phyloP scores from a whole-genome alignment of 768 basidiomycete species.

The Lyophyllum atratum region DNA sequence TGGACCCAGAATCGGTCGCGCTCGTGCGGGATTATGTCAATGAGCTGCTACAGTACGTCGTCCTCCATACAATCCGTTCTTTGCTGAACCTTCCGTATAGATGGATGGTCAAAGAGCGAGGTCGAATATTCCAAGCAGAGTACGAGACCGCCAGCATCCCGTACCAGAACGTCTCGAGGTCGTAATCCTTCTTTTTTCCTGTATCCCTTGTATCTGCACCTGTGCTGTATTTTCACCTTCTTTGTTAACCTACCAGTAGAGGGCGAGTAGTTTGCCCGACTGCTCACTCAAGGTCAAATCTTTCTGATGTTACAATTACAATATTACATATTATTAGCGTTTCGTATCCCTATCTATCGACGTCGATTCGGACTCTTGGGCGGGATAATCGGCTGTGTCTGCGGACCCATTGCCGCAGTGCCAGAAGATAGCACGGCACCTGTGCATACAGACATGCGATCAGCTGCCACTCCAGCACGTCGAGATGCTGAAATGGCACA shows the following conservation, averaged over 20 bases:
- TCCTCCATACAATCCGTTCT: background rate
- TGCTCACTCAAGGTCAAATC: background rate
- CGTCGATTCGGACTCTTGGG: background rate
- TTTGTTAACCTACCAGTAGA: background rate
- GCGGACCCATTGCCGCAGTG: background rate
- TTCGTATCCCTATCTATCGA: background rate
- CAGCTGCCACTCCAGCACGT: background rate
- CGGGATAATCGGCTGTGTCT: background rate
- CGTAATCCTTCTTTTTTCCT: slow-evolving; percentile 40
- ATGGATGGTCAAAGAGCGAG: slow-evolving; percentile 78
- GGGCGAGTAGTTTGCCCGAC: too few relatives aligned
- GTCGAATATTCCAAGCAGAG: slow-evolving; percentile 71
- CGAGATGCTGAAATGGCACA: background rate
- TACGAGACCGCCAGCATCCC: slow-evolving; percentile 76
- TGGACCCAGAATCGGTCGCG: slow-evolving; percentile 84
- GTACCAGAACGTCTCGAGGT: slow-evolving; percentile 83
- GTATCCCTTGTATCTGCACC: background rate
- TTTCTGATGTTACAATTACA: background rate
- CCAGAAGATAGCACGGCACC: background rate
- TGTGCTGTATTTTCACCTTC: background rate
- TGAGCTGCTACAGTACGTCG: slow-evolving; percentile 74
- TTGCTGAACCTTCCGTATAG: slow-evolving; percentile 35
- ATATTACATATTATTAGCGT: background rate
- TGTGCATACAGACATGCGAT: background rate
- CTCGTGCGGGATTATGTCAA: slow-evolving; percentile 89